A percentile compares a stretch with the other conserved stretches of the same genome.
Evolutionary conservation across 192 early-diverging fungal genomes (phyloP).

Genomic region (Radiomyces spectabilis): DNA sequence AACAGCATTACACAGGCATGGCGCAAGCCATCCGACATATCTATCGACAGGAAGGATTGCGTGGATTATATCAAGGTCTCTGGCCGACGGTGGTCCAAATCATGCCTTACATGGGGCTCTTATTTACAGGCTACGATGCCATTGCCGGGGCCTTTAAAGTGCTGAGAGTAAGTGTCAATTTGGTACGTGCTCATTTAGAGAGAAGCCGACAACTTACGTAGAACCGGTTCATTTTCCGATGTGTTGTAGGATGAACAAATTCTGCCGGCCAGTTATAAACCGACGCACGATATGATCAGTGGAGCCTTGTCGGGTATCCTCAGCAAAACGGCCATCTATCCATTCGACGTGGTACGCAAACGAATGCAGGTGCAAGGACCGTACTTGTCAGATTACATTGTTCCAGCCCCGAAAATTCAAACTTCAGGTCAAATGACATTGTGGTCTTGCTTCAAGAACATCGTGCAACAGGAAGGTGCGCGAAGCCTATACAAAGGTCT

Average conservation of each 20-base stretch:
- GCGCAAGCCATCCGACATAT: slow-evolving; percentile 60
- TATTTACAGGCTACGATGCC: slow-evolving; percentile 75
- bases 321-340: slow-evolving; percentile 82
- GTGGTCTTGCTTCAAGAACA: slow-evolving; percentile 49
- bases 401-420: too few relatives aligned
- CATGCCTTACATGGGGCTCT: slow-evolving; percentile 91
- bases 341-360: slow-evolving; percentile 82
- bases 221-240: not conserved
- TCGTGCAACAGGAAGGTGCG: slow-evolving; percentile 72
- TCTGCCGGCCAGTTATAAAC: slow-evolving; percentile 11
- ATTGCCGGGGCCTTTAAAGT: slow-evolving; percentile 39
- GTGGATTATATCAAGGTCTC: slow-evolving; percentile 85
- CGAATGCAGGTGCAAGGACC: slow-evolving; percentile 79
- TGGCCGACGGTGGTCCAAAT: slow-evolving; percentile 80
- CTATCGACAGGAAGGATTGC: slow-evolving; percentile 58
- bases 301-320: slow-evolving; percentile 78
- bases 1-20: slow-evolving; percentile 59
- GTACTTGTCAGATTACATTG: slow-evolving; percentile 47
- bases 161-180: slow-evolving; percentile 26
- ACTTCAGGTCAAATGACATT: slow-evolving; percentile 57
- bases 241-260: slow-evolving; percentile 15
- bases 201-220: not conserved
- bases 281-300: slow-evolving; percentile 59
- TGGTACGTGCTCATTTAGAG: not conserved
- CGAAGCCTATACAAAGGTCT: slow-evolving; percentile 84